Percentiles rank a stretch among this genome's conserved stretches.
Conservation (phyloP, 2,329 filamentous ascomycete genomes). For the Lasiodiplodia citricola region DNA sequence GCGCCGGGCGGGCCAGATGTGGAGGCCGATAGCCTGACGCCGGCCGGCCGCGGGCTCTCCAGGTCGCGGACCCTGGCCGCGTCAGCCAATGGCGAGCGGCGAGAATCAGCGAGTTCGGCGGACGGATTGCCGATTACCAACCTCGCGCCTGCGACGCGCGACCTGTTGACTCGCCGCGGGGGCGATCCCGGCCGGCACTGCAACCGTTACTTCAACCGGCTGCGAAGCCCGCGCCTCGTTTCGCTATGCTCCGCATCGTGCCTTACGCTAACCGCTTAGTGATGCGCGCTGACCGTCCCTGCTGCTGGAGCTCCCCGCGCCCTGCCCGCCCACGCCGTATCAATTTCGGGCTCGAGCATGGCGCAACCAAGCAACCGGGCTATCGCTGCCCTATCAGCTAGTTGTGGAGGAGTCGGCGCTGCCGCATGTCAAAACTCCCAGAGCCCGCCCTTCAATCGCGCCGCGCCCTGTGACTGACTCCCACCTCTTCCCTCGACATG, state of each 20-base stretch:
- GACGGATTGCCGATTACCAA: neutral
- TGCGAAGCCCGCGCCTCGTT: conserved; percentile 12
- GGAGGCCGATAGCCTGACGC: neutral
- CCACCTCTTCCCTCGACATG: neutral
- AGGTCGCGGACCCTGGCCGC: neutral
- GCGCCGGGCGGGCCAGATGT: neutral
- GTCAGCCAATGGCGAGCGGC: neutral
- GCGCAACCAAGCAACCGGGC: conserved; percentile 17
- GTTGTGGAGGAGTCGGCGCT: conserved; percentile 20
- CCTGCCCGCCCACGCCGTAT: conserved; percentile 13
- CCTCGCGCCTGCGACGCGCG: neutral
- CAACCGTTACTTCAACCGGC: conserved; percentile 19
- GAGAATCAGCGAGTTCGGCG: conserved; percentile 7
- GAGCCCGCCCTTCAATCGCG: conserved; percentile 1
- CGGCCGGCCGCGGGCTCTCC: neutral
- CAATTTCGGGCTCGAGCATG: conserved; percentile 20
- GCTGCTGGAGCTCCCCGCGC: conserved; percentile 2
- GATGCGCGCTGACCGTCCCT: conserved; percentile 7
- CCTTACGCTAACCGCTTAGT: conserved; percentile 26
- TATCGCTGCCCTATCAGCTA: conserved; percentile 26
- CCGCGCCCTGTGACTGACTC: neutral
- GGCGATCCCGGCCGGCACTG: neutral
- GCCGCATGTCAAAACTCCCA: neutral
- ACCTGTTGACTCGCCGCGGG: conserved; percentile 9
- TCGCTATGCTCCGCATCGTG: neutral